Evolutionary conservation across 2,329 filamentous ascomycete species (phyloP), one percentile per base, ranked within the genome.

Genomic region (Fusarium sp.): DNA sequence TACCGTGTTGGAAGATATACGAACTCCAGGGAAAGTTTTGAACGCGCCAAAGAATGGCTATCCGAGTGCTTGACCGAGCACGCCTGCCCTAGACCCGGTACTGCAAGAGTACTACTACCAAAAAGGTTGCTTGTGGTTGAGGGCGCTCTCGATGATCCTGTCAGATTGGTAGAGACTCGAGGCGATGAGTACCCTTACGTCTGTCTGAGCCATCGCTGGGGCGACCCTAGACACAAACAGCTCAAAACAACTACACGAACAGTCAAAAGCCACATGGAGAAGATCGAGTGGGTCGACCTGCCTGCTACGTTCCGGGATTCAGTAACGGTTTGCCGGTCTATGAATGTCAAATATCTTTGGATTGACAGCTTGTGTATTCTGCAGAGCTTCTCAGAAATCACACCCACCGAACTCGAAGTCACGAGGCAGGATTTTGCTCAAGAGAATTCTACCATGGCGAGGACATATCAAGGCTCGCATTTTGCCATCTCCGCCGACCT

Each of bases 351-450:
- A 7, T 56, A 49, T 13, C 42, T 56, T 9, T 56, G 43, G 52
- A 49, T 56, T 6, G 43, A 56, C 4, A 56, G 52, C 18, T 31
- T 56, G 9, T 56, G 52, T 11, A 56, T 56, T 1, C n/a, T 56
- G 7, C 52, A 56, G 4, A 40, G 18, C 24, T 56, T 56, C 2
- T 3, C 10, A 3, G 53, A 22, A 0, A 42, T 56, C 2, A 50
- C 24, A 10, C 17, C 53, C 3, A 1, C 11, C 1, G 53, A 56
- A 6, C 24, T 56, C 1, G 18, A 56, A 3, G 8, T 0, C 4
- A 50, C 53, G 3, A 10, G 9, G 6, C 17, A 34, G 1, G 44
- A 56, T 33, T 56, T 56, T 26, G 53, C 44, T 3, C 5, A 1
- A 3, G 44, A 56, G 34, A 56, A 56, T 10, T 56, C 53, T 1